Percentiles rank a stretch among this genome's conserved stretches.
phyloP scores from a whole-genome alignment of 164 flowering plant species.

The Annona squamosa region DNA sequence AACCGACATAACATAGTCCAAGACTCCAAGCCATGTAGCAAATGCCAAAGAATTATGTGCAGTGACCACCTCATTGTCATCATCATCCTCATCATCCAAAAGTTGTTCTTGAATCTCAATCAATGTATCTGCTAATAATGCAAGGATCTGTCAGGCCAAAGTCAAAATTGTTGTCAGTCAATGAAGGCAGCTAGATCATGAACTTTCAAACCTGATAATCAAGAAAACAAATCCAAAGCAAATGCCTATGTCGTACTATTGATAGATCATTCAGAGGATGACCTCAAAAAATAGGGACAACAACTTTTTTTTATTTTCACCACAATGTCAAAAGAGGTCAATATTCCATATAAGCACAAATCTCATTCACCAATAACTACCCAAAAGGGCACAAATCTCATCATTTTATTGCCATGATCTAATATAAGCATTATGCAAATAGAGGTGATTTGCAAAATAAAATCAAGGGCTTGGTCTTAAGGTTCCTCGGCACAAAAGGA shows the following conservation, averaged over 20 bases:
- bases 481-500: background rate
- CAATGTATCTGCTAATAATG: slow-evolving; percentile 67
- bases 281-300: background rate
- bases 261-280: background rate
- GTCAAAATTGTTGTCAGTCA: background rate
- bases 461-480: background rate
- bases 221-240: background rate
- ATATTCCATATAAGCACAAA: background rate
- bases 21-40: background rate
- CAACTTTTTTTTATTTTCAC: background rate
- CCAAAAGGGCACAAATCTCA: background rate
- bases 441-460: background rate
- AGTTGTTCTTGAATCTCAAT: slow-evolving; percentile 89
- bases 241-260: background rate
- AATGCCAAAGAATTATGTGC: background rate
- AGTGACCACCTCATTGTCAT: slow-evolving; percentile 46
- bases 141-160: slow-evolving; percentile 50
- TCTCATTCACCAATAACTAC: background rate
- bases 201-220: background rate
- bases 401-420: background rate
- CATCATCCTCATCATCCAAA: slow-evolving; percentile 53
- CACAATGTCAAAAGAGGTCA: background rate
- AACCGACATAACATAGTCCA: background rate
- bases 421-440: no score
- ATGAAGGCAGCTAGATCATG: background rate